phyloP scores from a whole-genome alignment of 495 filamentous ascomycete species.

The Penicillium cosmopolitanum region DNA sequence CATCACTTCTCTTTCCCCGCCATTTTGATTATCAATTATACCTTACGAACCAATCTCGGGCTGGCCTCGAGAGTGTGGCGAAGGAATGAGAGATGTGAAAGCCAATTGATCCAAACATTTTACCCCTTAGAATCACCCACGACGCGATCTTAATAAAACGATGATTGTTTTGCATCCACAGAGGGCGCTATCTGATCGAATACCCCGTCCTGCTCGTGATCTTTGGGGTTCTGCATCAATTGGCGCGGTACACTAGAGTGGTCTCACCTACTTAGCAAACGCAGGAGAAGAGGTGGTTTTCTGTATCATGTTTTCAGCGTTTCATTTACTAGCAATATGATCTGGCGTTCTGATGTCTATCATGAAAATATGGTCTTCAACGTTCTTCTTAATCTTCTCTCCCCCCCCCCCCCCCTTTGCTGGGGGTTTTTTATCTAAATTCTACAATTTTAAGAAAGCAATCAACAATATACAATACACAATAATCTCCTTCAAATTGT shows the following conservation, averaged over 20 bases:
- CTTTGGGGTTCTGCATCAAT: slow-evolving; percentile 11
- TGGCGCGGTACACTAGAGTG: slow-evolving; percentile 22
- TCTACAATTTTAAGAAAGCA: too few species aligned
- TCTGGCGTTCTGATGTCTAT: slow-evolving; percentile 31
- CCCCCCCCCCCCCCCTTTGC: background rate
- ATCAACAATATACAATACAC: too few species aligned
- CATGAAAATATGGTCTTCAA: slow-evolving; percentile 12
- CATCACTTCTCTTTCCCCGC: slow-evolving; percentile 3
- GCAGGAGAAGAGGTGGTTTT: slow-evolving; percentile 20
- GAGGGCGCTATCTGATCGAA: slow-evolving; percentile 16
- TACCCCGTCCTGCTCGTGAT: slow-evolving; percentile 15
- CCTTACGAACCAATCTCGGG: slow-evolving; percentile 18
- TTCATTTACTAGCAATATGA: slow-evolving; percentile 23
- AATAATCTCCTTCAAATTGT: background rate
- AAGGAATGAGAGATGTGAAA: background rate
- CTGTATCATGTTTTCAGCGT: slow-evolving; percentile 33
- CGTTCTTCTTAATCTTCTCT: background rate
- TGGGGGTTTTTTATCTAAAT: too few species aligned
- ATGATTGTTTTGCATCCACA: slow-evolving; percentile 20
- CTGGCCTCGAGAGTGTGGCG: slow-evolving; percentile 26
- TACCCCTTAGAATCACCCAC: background rate
- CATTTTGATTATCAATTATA: background rate
- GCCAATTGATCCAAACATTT: background rate
- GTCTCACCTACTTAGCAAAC: slow-evolving; percentile 25
- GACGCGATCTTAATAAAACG: slow-evolving; percentile 18